Base-by-base conservation (phyloP, 805 yeast genomes). In the Candida caryicola region DNA sequence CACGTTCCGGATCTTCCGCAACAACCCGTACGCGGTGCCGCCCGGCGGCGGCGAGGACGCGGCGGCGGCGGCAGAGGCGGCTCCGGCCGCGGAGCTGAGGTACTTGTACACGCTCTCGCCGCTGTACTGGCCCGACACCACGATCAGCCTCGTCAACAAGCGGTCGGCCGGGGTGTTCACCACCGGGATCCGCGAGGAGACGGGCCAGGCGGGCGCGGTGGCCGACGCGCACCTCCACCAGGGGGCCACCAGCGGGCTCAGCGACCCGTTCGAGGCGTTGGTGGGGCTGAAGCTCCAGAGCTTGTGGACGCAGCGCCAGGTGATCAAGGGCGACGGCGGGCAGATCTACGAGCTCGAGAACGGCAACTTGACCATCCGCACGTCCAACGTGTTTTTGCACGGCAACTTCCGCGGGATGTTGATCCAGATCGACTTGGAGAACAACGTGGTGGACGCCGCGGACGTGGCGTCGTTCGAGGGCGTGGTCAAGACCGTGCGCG, bases 291-390 rank as follows among this genome's bases (percentile, higher is more conserved):
- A 83, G 50, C 57, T 86, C 37, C 83, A 79, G 53, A 76, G 85
- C 45, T 55, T 82, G 35, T 86, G 95, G 95, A 61, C 69, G 0
- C 69, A 76, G 31, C 66, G 86, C 43, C 95, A 86, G 56, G 66
- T 75, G 7, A 72, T 85, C 34, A 75, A 77, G 50, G 93, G 91
- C 1, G 90, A 84, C 43, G 82, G 84, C 7, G 95, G 95, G 0
- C 73, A 73, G 37, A 74, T 77, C 4, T 85, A 81, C 52, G 74
- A 76, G 43, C 51, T 84, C 2, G 73, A 70, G 57, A 57, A 63
- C 33, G 82, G 81, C 12, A 69, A 64, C 28, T 68, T 81, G 48
- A 61, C 66, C 6, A 62, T 86, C 3, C 64, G 87, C 28, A 75
- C 89, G 0, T 81, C 85, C 30, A 86, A 85, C 52, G 77, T 85